Evolutionary conservation across 2,329 filamentous ascomycete species (phyloP).

Genomic region (Herpomyces periplanetae): DNA sequence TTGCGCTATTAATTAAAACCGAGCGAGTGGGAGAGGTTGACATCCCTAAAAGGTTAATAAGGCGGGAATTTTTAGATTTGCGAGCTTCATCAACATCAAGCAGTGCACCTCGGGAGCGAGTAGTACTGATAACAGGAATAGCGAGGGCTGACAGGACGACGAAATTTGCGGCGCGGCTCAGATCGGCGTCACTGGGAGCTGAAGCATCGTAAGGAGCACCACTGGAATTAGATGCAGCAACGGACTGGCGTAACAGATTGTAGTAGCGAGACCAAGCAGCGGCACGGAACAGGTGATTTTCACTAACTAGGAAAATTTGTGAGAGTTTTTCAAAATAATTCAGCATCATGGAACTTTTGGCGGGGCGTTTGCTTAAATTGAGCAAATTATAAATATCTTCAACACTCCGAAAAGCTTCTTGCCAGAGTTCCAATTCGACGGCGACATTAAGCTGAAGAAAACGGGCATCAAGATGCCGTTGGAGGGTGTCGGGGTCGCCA

Average conservation of each 20-base stretch:
- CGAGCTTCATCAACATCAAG: constrained; percentile 84
- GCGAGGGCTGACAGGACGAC: constrained; percentile 73
- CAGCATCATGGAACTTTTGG: constrained; percentile 99
- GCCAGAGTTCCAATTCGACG: constrained; percentile 89
- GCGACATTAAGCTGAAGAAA: constrained; percentile 96
- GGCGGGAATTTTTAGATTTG: constrained; percentile 93
- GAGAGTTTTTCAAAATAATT: constrained; percentile 99
- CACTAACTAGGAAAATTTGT: constrained; percentile 86
- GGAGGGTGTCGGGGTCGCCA: constrained; percentile 79
- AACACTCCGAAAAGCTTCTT: constrained; percentile 94
- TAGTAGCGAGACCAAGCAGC: constrained; percentile 93
- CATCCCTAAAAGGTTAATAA: constrained; percentile 89
- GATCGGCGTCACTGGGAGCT: constrained; percentile 45
- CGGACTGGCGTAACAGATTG: constrained; percentile 68
- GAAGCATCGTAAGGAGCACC: constrained; percentile 74
- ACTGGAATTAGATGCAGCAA: constrained; percentile 37
- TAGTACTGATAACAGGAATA: constrained; percentile 97
- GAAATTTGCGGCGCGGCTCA: constrained; percentile 77
- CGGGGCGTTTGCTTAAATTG: constrained; percentile 81
- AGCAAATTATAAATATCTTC: constrained; percentile 95
- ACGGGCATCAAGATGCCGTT: constrained; percentile 82
- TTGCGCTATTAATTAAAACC: constrained; percentile 69
- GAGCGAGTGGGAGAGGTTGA: constrained; percentile 48
- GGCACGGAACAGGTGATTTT: constrained; percentile 97
- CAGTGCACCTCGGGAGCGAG: constrained; percentile 68